These are phyloP conservation scores for Metarhizium humberi DNA, from an alignment of 2,329 filamentous ascomycete genomes.

Conservation along the genomic window DNA sequence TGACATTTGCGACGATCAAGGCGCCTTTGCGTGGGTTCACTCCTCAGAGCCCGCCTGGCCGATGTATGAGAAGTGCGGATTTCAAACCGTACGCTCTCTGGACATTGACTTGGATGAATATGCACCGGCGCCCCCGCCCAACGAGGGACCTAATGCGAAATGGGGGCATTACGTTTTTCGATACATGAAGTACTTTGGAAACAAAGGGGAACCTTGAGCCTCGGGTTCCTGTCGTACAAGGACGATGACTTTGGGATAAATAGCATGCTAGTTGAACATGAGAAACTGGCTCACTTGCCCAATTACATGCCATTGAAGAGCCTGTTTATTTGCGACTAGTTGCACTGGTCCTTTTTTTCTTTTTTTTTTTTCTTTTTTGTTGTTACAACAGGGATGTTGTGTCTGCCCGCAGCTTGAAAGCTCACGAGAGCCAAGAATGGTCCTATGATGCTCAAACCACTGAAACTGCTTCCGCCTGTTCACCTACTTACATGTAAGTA, in stretches of 20 bases:
- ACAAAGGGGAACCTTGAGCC: background rate
- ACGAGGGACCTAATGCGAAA: constrained; percentile 14
- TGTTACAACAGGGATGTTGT: background rate
- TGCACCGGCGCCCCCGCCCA: constrained; percentile 14
- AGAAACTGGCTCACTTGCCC: no score
- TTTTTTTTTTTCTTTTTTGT: no score
- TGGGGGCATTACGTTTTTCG: constrained; percentile 25
- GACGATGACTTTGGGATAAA: background rate
- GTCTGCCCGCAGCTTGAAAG: no score
- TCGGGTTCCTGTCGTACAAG: background rate
- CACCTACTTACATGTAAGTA: no score
- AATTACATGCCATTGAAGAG: background rate
- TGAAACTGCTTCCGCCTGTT: no score
- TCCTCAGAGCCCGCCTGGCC: constrained; percentile 21
- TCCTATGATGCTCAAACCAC: no score
- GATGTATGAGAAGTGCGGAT: constrained; percentile 21
- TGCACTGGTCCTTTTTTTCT: no score
- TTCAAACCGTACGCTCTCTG: constrained; percentile 17
- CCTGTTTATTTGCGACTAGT: background rate
- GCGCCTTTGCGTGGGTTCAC: constrained; percentile 24
- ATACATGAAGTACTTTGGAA: constrained; percentile 20
- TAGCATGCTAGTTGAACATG: background rate
- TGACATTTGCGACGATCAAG: constrained; percentile 16
- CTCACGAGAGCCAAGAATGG: no score
- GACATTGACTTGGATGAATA: constrained; percentile 23